These are phyloP conservation scores for Penicillium rolfsii DNA, from an alignment of 2,329 filamentous ascomycete species.

Conservation along the genomic window DNA sequence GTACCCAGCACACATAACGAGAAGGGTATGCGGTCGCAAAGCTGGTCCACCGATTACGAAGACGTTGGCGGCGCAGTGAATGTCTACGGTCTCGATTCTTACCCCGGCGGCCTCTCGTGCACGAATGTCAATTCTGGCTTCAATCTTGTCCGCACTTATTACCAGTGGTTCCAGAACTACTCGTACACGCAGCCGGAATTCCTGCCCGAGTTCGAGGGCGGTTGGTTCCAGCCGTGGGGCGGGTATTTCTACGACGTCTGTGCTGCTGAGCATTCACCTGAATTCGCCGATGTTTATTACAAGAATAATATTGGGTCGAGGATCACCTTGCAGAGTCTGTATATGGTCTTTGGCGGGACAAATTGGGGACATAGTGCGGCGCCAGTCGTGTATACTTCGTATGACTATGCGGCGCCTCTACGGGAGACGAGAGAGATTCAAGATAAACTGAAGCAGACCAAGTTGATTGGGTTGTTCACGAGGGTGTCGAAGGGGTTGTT, in stretches of 20 bases:
- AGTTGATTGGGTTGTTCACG: slow-evolving; percentile 59
- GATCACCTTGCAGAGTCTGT: slow-evolving; percentile 54
- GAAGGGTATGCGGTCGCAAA: slow-evolving; percentile 53
- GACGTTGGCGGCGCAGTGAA: slow-evolving; percentile 60
- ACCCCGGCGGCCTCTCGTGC: slow-evolving; percentile 51
- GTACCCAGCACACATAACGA: slow-evolving; percentile 58
- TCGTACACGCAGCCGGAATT: slow-evolving; percentile 58
- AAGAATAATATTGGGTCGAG: slow-evolving; percentile 59
- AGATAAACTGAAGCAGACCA: slow-evolving; percentile 59
- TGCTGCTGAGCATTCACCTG: slow-evolving; percentile 48
- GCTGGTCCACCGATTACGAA: slow-evolving; percentile 60
- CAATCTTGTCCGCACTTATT: slow-evolving; percentile 56
- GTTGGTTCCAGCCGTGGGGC: slow-evolving; percentile 59
- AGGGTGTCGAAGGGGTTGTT: slow-evolving; percentile 55
- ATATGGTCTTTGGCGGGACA: slow-evolving; percentile 60
- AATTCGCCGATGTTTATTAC: slow-evolving; percentile 60
- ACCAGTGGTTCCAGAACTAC: slow-evolving; percentile 61
- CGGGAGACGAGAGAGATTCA: slow-evolving; percentile 59
- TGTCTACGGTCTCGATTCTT: slow-evolving; percentile 40
- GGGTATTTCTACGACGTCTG: slow-evolving; percentile 58
- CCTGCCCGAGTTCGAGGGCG: slow-evolving; percentile 59
- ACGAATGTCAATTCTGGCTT: slow-evolving; percentile 56
- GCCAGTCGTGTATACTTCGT: slow-evolving; percentile 54
- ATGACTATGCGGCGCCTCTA: slow-evolving; percentile 55
- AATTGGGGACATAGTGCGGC: slow-evolving; percentile 59